Conservation (phyloP, 1,284 basidiomycete genomes). For the Ustilago xerochloae region DNA sequence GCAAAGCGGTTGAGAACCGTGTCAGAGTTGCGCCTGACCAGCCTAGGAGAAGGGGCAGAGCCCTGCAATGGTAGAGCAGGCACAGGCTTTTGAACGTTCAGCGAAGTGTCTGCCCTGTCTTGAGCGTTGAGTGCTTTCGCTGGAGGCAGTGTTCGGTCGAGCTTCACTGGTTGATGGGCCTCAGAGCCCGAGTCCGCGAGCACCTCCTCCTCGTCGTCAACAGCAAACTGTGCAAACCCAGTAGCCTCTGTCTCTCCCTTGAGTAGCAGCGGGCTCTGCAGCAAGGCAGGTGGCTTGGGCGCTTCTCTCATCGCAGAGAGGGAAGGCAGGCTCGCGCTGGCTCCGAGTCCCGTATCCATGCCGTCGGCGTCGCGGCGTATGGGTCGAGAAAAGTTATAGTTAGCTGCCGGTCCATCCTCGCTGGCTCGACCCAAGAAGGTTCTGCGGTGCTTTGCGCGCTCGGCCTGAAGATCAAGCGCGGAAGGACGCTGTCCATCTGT, state of each 20-base stretch:
- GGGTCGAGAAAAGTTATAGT: conserved; percentile 36
- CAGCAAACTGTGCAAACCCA: conserved; percentile 24
- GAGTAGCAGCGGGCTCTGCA: conserved; percentile 33
- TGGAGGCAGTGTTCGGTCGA: neutral
- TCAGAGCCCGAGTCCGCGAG: conserved; percentile 20
- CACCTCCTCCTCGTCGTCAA: conserved; percentile 28
- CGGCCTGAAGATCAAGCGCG: conserved; percentile 7
- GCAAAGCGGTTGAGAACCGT: conserved; percentile 21
- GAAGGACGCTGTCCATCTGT: conserved; percentile 4
- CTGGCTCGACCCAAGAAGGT: conserved; percentile 22
- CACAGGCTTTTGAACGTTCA: conserved; percentile 11
- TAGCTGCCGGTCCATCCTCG: conserved; percentile 14
- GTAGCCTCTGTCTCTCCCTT: conserved; percentile 32
- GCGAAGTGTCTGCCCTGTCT: neutral
- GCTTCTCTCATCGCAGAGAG: conserved; percentile 6
- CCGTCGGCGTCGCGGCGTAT: conserved; percentile 15
- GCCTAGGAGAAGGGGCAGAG: conserved; percentile 1
- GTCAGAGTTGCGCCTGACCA: conserved; percentile 38
- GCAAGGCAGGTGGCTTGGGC: conserved; percentile 13
- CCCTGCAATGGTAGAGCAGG: conserved; percentile 4
- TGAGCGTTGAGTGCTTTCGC: neutral
- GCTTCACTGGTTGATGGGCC: conserved; percentile 12
- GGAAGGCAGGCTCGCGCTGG: conserved; percentile 23
- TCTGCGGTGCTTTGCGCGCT: conserved; percentile 22
- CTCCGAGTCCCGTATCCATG: neutral